Base-by-base conservation (phyloP, 768 basidiomycete genomes). In the Naganishia randhawae region DNA sequence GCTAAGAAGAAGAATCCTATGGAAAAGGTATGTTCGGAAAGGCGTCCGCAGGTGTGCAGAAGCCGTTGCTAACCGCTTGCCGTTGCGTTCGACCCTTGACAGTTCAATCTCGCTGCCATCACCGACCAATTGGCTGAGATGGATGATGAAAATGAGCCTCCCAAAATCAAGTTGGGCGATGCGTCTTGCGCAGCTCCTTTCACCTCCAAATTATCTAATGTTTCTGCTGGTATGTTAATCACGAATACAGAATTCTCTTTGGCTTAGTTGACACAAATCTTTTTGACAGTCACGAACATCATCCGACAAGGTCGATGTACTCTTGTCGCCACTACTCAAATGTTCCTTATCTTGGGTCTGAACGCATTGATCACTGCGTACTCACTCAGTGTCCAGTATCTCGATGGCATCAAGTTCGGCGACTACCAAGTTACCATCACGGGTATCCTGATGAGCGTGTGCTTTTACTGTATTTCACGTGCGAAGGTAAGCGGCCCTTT, bases 281-380 rank as follows among this genome's bases (percentile, higher is more conserved):
- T 3, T 17, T 22, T 54, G n/a, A 9, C 70, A 94, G 92, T 99
- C 74, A 89, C 91, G 22, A 93, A 95, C 77, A 97, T 99, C 78
- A 96, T 99, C 73, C 87, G 96, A 22, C 96, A 98, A 81, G 96
- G 96, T 27, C 91, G 96, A 32, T 98, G 96, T 83, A 99, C 96
- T 0, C 86, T 99, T 19, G 96, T 98, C 51, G 96, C 96, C 1
- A 99, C 96, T 3, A 89, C 95, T 64, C 96, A 99, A 82, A 99
- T 99, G 96, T 99, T 97, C 86, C 96, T 97, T 83, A 99, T 99
- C 73, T 83, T 99, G 41, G 96, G 95, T 0, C 82, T 99, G 66
- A 99, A 98, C 78, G 98, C 96, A 76, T 83, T 99, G 48, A 99
- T 98, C 80, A 95, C 94, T 3, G 96, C 96, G n/a, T 98, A 95